phyloP scores from a whole-genome alignment of 1,139 yeast genomes.

The Candida buenavistaensis region DNA sequence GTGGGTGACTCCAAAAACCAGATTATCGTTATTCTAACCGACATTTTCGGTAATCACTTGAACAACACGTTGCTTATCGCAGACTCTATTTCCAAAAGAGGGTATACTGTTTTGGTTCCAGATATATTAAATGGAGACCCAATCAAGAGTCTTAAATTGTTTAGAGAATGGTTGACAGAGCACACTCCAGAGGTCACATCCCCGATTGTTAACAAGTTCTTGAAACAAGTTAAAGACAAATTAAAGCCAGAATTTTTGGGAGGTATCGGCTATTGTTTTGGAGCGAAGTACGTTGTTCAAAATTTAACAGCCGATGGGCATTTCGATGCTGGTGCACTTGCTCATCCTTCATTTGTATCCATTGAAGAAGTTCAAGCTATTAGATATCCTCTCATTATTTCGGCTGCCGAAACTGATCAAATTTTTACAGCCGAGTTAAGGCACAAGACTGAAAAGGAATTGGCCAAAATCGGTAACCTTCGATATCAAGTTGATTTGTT shows the following conservation, averaged over 20 bases:
- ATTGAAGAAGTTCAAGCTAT: slow-evolving; percentile 64
- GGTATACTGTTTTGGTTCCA: slow-evolving; percentile 65
- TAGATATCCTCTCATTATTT: slow-evolving; percentile 59
- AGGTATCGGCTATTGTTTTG: slow-evolving; percentile 81
- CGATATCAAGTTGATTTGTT: slow-evolving; percentile 60
- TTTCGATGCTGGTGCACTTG: slow-evolving; percentile 64
- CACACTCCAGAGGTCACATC: slow-evolving; percentile 52
- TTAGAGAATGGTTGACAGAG: slow-evolving; percentile 50
- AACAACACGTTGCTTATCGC: slow-evolving; percentile 64
- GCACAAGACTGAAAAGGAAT: slow-evolving; percentile 56
- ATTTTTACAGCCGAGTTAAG: slow-evolving; percentile 66
- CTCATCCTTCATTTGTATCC: slow-evolving; percentile 76
- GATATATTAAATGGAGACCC: slow-evolving; percentile 68
- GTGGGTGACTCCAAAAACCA: slow-evolving; percentile 46
- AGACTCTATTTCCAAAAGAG: slow-evolving; percentile 57
- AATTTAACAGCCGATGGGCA: slow-evolving; percentile 49
- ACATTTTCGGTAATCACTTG: slow-evolving; percentile 62
- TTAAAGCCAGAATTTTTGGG: slow-evolving; percentile 53
- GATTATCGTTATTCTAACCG: slow-evolving; percentile 64
- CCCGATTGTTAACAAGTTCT: slow-evolving; percentile 40
- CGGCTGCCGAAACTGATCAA: slow-evolving; percentile 71
- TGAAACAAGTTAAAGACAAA: slow-evolving; percentile 42
- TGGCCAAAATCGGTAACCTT: no score
- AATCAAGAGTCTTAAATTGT: slow-evolving; percentile 21
- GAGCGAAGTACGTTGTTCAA: slow-evolving; percentile 68